Conservation (phyloP, 495 filamentous ascomycete species). For the Penicillium macrosclerotiorum region DNA sequence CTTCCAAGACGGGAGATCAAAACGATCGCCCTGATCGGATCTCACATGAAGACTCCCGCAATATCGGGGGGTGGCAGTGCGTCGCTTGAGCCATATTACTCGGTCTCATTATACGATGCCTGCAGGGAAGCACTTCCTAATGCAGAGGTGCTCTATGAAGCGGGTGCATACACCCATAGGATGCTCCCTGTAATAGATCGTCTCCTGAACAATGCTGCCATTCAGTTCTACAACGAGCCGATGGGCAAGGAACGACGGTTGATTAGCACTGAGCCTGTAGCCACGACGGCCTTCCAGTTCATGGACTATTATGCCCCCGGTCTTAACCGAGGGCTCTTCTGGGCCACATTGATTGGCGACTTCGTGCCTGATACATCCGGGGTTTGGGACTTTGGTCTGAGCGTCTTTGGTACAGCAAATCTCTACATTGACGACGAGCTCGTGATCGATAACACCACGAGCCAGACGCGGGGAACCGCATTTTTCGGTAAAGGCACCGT, state of each 20-base stretch:
- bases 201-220: slow-evolving; percentile 46
- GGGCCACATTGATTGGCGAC: slow-evolving; percentile 48
- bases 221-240: slow-evolving; percentile 55
- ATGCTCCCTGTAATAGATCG: slow-evolving; percentile 53
- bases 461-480: slow-evolving; percentile 52
- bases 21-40: slow-evolving; percentile 71
- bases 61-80: slow-evolving; percentile 77
- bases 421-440: slow-evolving; percentile 65
- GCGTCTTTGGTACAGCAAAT: slow-evolving; percentile 66
- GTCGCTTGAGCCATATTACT: slow-evolving; percentile 72
- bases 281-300: slow-evolving; percentile 52
- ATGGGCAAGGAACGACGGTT: slow-evolving; percentile 38
- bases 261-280: slow-evolving; percentile 49
- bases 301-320: slow-evolving; percentile 56
- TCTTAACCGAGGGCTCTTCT: slow-evolving; percentile 48
- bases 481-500: slow-evolving; percentile 58
- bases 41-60: slow-evolving; percentile 68
- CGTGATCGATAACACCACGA: slow-evolving; percentile 60
- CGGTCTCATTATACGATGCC: slow-evolving; percentile 60
- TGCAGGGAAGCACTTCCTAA: slow-evolving; percentile 53
- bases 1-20: slow-evolving; percentile 36
- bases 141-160: slow-evolving; percentile 51
- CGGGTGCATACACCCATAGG: slow-evolving; percentile 56
- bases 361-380: slow-evolving; percentile 56
- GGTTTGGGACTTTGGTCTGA: slow-evolving; percentile 66